A percentile compares a stretch with the other conserved stretches of the same genome.
These are phyloP conservation scores for Chytriomyces sp. DNA, from an alignment of 192 early-diverging fungal genomes.

Conservation along the genomic window DNA sequence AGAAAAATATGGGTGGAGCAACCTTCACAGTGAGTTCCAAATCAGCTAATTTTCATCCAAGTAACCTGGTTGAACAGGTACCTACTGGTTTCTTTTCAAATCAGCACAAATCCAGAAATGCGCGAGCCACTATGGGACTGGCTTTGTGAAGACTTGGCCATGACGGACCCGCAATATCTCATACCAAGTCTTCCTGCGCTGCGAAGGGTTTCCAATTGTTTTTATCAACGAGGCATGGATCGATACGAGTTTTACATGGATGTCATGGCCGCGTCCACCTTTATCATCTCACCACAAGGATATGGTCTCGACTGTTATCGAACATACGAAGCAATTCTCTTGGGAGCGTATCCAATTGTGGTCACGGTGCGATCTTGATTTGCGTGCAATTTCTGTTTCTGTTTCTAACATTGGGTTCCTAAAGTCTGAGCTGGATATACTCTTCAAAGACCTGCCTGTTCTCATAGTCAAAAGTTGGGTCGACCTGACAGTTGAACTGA, in stretches of 20 bases:
- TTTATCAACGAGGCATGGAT: not conserved
- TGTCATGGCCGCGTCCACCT: not conserved
- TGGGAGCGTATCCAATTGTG: conserved; percentile 5
- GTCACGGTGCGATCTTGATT: too few relatives aligned
- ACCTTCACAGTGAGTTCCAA: not conserved
- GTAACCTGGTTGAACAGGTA: not conserved
- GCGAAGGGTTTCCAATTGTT: not conserved
- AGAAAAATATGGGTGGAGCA: not conserved
- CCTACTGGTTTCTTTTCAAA: not conserved
- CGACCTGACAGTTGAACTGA: conserved; percentile 3
- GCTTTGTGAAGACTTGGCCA: not conserved
- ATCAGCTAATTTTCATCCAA: not conserved
- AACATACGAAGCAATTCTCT: conserved; percentile 13
- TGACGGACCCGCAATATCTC: not conserved
- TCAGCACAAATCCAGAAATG: not conserved
- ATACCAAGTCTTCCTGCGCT: not conserved
- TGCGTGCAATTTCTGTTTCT: too few relatives aligned
- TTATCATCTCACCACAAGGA: conserved; percentile 18
- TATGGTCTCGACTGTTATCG: conserved; percentile 24
- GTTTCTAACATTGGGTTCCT: too few relatives aligned
- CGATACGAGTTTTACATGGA: not conserved
- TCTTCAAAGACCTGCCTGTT: not conserved
- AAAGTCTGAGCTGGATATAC: not conserved
- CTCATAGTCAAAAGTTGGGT: conserved; percentile 2
- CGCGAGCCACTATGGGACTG: not conserved